Conservation (phyloP, 75 land plant species). For the Azolla pinnata region DNA sequence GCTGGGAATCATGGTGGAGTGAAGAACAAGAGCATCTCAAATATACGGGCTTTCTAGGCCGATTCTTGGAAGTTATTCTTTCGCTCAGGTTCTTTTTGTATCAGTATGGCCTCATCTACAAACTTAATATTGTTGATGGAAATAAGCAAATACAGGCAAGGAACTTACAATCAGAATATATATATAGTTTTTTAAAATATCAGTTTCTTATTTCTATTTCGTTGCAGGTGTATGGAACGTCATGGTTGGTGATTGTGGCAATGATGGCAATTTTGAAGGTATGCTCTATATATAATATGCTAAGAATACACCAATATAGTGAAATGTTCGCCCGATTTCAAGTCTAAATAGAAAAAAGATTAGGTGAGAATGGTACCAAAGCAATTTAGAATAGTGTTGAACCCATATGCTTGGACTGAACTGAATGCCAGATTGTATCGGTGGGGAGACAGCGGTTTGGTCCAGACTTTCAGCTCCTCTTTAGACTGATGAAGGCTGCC, state of each 20-base stretch:
- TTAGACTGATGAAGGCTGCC: conserved; percentile 60
- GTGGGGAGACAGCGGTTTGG: conserved; percentile 72
- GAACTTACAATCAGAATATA: no score
- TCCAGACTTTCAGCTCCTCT: conserved; percentile 74
- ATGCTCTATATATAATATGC: background rate
- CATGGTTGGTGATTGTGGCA: conserved; percentile 89
- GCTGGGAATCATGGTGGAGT: conserved; percentile 99
- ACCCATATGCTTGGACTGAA: background rate
- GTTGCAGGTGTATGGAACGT: conserved; percentile 71
- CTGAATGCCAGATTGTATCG: conserved; percentile 44
- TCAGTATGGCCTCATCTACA: conserved; percentile 93
- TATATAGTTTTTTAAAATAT: no score
- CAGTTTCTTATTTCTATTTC: no score
- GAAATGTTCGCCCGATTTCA: no score
- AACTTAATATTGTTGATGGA: conserved; percentile 39
- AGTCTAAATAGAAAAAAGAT: no score
- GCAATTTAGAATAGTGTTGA: no score
- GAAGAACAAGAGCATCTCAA: conserved; percentile 87
- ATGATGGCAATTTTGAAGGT: conserved; percentile 78
- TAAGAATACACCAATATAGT: background rate
- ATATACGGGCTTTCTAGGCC: conserved; percentile 51
- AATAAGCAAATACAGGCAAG: conserved; percentile 45
- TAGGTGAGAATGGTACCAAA: no score
- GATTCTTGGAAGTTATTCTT: conserved; percentile 52
- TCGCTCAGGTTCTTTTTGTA: conserved; percentile 71